Conservation (phyloP, 345 rosid genomes). For the Citrus mangshanensis region DNA sequence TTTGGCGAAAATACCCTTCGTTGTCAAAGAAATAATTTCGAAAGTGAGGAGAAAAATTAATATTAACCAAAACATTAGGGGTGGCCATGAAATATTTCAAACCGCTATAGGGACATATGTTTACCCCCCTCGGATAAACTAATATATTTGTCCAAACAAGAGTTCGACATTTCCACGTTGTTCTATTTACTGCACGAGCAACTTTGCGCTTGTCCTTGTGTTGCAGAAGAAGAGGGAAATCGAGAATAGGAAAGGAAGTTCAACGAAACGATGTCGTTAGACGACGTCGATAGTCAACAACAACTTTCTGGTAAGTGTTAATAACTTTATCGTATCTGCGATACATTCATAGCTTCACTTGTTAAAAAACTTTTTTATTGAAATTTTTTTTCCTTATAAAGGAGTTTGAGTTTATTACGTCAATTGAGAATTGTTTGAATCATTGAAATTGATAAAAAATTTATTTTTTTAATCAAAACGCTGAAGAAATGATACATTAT, state of each 20-base stretch:
- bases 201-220: neutral
- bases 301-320: neutral
- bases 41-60: neutral
- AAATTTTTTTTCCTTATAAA: neutral
- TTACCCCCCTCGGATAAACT: neutral
- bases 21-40: neutral
- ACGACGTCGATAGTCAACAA: neutral
- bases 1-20: neutral
- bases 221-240: neutral
- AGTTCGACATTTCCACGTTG: neutral
- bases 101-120: neutral
- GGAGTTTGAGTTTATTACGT: neutral
- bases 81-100: neutral
- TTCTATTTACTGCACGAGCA: neutral
- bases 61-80: neutral
- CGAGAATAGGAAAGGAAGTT: neutral
- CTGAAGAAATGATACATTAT: neutral
- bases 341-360: neutral
- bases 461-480: neutral
- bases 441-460: neutral
- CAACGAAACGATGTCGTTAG: constrained; percentile 4
- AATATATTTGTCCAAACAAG: neutral
- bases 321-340: no score
- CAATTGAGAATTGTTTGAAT: neutral
- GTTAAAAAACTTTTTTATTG: neutral